A percentile compares a stretch with the other conserved stretches of the same genome.
phyloP scores from a whole-genome alignment of 2,329 filamentous ascomycete genomes.

The Colletotrichum graminicola region DNA sequence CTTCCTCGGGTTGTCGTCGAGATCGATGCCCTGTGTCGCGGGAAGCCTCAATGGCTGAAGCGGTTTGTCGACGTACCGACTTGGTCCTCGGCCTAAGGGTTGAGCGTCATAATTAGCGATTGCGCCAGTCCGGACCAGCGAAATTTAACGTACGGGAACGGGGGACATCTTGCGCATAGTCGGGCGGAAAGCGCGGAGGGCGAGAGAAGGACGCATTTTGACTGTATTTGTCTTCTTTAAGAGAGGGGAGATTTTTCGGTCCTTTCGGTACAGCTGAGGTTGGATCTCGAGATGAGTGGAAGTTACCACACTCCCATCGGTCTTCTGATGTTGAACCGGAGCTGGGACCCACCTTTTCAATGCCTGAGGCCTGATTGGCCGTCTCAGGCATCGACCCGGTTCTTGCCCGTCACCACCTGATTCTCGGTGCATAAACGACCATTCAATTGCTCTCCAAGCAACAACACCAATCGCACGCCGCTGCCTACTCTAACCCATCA shows the following conservation, averaged over 20 bases:
- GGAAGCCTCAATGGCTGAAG: slow-evolving; percentile 37
- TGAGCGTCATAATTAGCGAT: slow-evolving; percentile 50
- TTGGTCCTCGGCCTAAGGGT: slow-evolving; percentile 73
- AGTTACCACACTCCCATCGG: slow-evolving; percentile 34
- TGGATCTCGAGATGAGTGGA: slow-evolving; percentile 44
- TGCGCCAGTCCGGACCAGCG: slow-evolving; percentile 34
- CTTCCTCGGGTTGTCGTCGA: slow-evolving; percentile 20
- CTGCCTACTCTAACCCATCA: slow-evolving; percentile 52
- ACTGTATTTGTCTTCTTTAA: slow-evolving; percentile 17
- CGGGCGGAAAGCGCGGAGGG: slow-evolving; percentile 76
- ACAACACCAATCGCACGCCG: slow-evolving; percentile 51
- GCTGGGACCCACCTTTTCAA: slow-evolving; percentile 38
- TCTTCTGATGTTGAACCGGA: slow-evolving; percentile 39
- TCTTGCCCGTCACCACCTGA: slow-evolving; percentile 53
- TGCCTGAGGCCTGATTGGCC: slow-evolving; percentile 51
- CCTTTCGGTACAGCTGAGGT: slow-evolving; percentile 40
- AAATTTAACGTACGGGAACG: slow-evolving; percentile 73
- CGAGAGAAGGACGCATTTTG: slow-evolving; percentile 75
- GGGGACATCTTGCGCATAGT: slow-evolving; percentile 76
- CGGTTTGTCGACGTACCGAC: slow-evolving; percentile 66
- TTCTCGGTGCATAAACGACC: slow-evolving; percentile 49
- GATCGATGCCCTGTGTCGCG: slow-evolving; percentile 22
- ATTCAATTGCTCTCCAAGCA: slow-evolving; percentile 46
- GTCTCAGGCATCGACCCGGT: slow-evolving; percentile 40
- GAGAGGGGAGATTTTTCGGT: slow-evolving; percentile 37